Evolutionary conservation across 768 basidiomycete genomes (phyloP).

Genomic region (Pulveroboletus frians): DNA sequence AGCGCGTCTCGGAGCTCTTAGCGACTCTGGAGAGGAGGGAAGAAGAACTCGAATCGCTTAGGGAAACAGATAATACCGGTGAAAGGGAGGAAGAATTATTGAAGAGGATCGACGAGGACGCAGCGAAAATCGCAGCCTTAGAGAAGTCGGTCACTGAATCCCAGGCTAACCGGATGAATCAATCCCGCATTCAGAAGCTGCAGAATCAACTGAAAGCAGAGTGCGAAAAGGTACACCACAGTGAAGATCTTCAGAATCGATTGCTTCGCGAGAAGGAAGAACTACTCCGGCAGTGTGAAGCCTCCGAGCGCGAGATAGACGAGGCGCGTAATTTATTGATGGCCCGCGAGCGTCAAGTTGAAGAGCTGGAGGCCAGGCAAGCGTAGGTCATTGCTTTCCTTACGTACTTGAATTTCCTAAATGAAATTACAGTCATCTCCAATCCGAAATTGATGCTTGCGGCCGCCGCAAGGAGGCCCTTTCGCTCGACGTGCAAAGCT

Average conservation of each 20-base stretch:
- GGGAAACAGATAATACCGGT: conserved; percentile 34
- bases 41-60: conserved; percentile 50
- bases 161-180: conserved; percentile 28
- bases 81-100: conserved; percentile 57
- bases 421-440: conserved; percentile 16
- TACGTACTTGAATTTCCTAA: neutral
- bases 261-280: conserved; percentile 54
- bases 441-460: conserved; percentile 14
- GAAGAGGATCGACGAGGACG: conserved; percentile 68
- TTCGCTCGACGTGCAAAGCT: neutral
- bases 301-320: conserved; percentile 31
- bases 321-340: conserved; percentile 18
- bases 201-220: conserved; percentile 40
- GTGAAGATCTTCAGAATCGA: conserved; percentile 41
- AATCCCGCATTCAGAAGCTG: conserved; percentile 38
- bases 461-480: neutral
- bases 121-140: conserved; percentile 56
- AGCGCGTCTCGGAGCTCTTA: conserved; percentile 42
- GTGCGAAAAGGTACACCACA: conserved; percentile 33
- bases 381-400: conserved; percentile 20
- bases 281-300: conserved; percentile 40
- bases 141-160: conserved; percentile 44
- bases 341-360: conserved; percentile 22
- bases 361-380: conserved; percentile 21
- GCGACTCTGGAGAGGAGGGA: conserved; percentile 49